Percentiles rank a stretch among this genome's conserved stretches.
phyloP scores from a whole-genome alignment of 176 grass and related monocot species.

The Carex pumila region DNA sequence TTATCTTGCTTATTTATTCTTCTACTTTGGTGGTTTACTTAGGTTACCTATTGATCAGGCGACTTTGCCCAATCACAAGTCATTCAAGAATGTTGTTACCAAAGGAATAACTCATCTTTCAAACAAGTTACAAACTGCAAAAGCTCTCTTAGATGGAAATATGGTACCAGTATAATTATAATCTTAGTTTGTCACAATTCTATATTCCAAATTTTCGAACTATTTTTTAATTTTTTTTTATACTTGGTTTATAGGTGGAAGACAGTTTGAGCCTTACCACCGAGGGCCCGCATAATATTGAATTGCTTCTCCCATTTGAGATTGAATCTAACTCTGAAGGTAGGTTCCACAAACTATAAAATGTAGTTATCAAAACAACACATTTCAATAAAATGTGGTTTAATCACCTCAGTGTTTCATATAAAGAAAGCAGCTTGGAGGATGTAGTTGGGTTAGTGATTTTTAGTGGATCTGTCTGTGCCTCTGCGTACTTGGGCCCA shows the following conservation, averaged over 20 bases:
- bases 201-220: not conserved
- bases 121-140: constrained; percentile 67
- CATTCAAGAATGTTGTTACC: constrained; percentile 55
- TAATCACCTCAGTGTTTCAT: constrained; percentile 22
- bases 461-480: constrained; percentile 59
- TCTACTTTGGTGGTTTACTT: not conserved
- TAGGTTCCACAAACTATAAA: constrained; percentile 20
- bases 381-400: not conserved
- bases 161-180: constrained; percentile 34
- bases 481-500: constrained; percentile 62
- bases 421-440: constrained; percentile 72
- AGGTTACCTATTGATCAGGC: constrained; percentile 57
- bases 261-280: constrained; percentile 28
- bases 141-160: constrained; percentile 62
- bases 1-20: constrained; percentile 12
- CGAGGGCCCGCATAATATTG: constrained; percentile 37
- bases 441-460: constrained; percentile 64
- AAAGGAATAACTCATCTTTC: constrained; percentile 64
- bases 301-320: constrained; percentile 85
- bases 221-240: constrained; percentile 11
- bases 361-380: not conserved
- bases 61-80: constrained; percentile 13
- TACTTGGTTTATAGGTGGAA: constrained; percentile 44
- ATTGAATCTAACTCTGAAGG: constrained; percentile 42
- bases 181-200: not conserved